A percentile compares a stretch with the other conserved stretches of the same genome.
These are phyloP conservation scores for Syzygium aromaticum DNA, from an alignment of 345 rosid species.

Conservation along the genomic window DNA sequence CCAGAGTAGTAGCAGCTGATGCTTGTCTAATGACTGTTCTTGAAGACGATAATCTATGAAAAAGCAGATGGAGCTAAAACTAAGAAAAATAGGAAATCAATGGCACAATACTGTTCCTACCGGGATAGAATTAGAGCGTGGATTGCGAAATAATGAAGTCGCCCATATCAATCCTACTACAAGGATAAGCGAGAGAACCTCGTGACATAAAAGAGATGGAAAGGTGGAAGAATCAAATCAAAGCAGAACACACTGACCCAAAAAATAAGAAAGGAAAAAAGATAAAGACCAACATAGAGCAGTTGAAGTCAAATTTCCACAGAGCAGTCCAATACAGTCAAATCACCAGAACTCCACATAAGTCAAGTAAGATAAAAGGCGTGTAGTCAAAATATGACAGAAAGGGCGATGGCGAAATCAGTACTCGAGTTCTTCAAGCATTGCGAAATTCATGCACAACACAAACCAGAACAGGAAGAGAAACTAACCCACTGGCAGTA, in stretches of 20 bases:
- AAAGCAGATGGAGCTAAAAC: slow-evolving; percentile 2
- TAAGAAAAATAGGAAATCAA: background rate
- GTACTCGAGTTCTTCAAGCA: background rate
- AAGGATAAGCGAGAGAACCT: background rate
- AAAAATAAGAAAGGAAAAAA: too few species aligned
- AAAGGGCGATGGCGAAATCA: background rate
- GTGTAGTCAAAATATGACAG: background rate
- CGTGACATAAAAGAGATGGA: background rate
- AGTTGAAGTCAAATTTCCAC: background rate
- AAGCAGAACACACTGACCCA: background rate
- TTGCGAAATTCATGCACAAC: background rate
- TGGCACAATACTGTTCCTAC: background rate
- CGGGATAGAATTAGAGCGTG: background rate
- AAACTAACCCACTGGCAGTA: background rate
- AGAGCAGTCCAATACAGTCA: background rate
- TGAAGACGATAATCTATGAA: slow-evolving; percentile 40
- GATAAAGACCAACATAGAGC: background rate
- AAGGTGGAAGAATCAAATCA: background rate
- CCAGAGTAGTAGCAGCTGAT: slow-evolving; percentile 57
- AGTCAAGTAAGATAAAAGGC: background rate
- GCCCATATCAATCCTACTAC: background rate
- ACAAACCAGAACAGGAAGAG: background rate
- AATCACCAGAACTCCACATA: background rate
- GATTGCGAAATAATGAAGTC: background rate
- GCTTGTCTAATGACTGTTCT: slow-evolving; percentile 34